Percentiles rank a stretch among this genome's conserved stretches.
These are phyloP conservation scores for Coemansia sp. DNA, from an alignment of 192 early-diverging fungal species.

Conservation along the genomic window DNA sequence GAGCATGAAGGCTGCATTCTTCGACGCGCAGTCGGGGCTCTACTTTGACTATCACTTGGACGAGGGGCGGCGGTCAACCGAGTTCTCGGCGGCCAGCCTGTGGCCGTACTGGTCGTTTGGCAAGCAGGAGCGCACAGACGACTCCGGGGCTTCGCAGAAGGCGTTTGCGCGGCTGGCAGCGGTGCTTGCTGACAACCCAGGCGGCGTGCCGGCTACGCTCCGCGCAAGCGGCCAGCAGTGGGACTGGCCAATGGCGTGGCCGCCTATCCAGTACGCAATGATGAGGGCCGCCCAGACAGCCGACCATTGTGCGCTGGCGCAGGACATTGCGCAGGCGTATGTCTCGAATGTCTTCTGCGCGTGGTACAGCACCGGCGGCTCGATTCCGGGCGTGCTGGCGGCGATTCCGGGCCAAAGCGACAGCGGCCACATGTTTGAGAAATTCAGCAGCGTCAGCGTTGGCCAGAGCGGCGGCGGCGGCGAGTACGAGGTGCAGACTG, in stretches of 20 bases:
- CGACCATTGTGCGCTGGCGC: conserved; percentile 17
- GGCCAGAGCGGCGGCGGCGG: conserved; percentile 62
- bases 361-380: conserved; percentile 71
- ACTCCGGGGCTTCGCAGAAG: conserved; percentile 1
- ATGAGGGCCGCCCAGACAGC: conserved; percentile 54
- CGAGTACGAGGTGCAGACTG: conserved; percentile 69
- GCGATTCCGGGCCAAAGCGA: conserved; percentile 49
- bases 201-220: conserved; percentile 64
- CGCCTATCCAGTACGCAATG: conserved; percentile 61
- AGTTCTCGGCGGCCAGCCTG: conserved; percentile 55
- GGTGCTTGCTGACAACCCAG: conserved; percentile 52
- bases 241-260: conserved; percentile 75
- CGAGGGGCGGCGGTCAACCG: conserved; percentile 18
- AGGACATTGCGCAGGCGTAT: conserved; percentile 55
- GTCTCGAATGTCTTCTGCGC: conserved; percentile 63
- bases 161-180: conserved; percentile 48
- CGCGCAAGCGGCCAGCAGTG: conserved; percentile 66
- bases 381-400: conserved; percentile 50
- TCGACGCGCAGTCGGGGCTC: conserved; percentile 43
- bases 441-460: conserved; percentile 60
- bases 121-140: conserved; percentile 9
- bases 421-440: conserved; percentile 75
- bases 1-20: conserved; percentile 59
- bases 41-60: conserved; percentile 65
- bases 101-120: conserved; percentile 68